Evolutionary conservation across 257 asterid genomes (phyloP).

Genomic region (Echium plantagineum): DNA sequence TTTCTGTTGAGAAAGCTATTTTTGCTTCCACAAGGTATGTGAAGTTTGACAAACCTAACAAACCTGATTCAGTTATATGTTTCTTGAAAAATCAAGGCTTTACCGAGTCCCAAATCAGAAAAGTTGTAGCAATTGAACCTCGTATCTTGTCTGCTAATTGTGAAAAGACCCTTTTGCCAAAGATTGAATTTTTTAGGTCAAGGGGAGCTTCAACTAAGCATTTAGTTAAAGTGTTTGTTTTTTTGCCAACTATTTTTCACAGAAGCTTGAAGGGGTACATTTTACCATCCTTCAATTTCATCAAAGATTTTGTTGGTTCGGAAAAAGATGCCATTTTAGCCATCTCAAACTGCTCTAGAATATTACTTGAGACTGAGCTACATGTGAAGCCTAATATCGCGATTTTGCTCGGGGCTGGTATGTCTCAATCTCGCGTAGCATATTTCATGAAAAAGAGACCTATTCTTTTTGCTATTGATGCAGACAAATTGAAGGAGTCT

Average conservation of each 20-base stretch:
- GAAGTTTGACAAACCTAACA: constrained; percentile 6
- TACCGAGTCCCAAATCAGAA: constrained; percentile 2
- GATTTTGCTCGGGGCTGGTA: constrained; percentile 8
- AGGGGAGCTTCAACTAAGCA: constrained; percentile 6
- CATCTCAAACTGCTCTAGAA: not conserved
- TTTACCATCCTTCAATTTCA: constrained; percentile 10
- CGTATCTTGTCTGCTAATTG: constrained; percentile 3
- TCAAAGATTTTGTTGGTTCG: constrained; percentile 5
- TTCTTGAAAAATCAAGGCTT: not conserved
- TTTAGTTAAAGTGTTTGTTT: not conserved
- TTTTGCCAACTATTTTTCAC: constrained; percentile 7
- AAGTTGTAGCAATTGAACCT: not conserved
- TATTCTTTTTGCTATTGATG: not conserved
- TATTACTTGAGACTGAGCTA: constrained; percentile 1
- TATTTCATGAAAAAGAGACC: constrained; percentile 2
- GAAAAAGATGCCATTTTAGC: not conserved
- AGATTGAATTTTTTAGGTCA: constrained; percentile 15
- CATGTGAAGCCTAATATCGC: not conserved
- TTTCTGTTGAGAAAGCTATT: constrained; percentile 15
- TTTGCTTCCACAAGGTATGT: constrained; percentile 12
- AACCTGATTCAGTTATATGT: constrained; percentile 8
- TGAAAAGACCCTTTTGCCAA: constrained; percentile 18
- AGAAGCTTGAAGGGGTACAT: constrained; percentile 16
- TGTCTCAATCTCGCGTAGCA: not conserved
- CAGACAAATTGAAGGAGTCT: constrained; percentile 2